Base-by-base conservation (phyloP, 2,329 filamentous ascomycete species). In the Fusarium torulosum region DNA sequence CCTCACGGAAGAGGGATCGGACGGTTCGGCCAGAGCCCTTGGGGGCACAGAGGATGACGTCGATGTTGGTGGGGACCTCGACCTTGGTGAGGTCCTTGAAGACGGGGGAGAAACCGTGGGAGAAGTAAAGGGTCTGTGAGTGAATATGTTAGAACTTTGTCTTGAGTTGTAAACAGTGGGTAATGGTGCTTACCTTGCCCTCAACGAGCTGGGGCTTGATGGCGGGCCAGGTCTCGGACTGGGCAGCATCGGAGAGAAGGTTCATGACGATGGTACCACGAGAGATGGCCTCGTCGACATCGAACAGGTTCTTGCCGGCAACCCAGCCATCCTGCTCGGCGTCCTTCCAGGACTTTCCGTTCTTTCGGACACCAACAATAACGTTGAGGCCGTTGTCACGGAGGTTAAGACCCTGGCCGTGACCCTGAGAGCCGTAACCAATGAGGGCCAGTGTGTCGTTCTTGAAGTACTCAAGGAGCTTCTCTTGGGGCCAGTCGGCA, bases 61-160 rank as follows among this genome's bases (percentile, higher is more conserved):
- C 96, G 80, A 99, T 92, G 85, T 98, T 92, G 73, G 82, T 88
- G 83, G 96, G 96, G 69, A 97, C 93, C 69, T 99, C 96, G 80
- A 99, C 96, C 84, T 97, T 97, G 88, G 96, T 99, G 80, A 96
- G 90, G 82, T 97, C 91, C 88, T 97, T 97, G 93, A 99, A 99
- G 84, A 99, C 94, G 80, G 96, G 96, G 69, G 96, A 98, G 92
- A 99, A 99, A 79, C 96, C 96, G 90, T 99, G 96, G 75, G 96
- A 98, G 90, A 99, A 99, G 91, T 99, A 99, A 75, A 99, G 93
- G 66, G 96, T 99, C 95, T 96, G 71, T 7, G 15, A 17, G 47
- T n/a, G 38, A 59, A 42, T 44, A 23, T 51, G 67, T 78, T 66
- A 78, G 59, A 33, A 73, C 49, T 23, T 31, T 51, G 50, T 40